Base-by-base conservation (phyloP, 2,329 filamentous ascomycete species). In the Cladosporium sphaerospermum region DNA sequence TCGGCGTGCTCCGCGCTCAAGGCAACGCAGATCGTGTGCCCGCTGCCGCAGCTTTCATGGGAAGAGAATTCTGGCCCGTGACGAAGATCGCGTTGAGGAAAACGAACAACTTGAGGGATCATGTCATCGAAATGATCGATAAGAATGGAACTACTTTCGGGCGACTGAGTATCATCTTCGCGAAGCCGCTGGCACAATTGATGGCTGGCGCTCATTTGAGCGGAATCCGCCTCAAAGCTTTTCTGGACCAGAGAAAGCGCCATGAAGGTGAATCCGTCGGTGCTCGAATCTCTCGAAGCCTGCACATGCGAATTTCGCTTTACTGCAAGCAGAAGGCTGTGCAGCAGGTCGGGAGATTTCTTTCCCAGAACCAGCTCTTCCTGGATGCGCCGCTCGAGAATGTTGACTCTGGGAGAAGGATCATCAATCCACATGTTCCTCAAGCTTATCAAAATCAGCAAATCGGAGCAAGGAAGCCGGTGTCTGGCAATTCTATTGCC, bases 351-450 rank as follows among this genome's bases (percentile, higher is more conserved):
- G 91, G 89, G 2, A 79, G 73, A 49, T 80, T 82, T 54, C 76
- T 96, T 1, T 78, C 78, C 2, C 82, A 82, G 58, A 79, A 79
- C 57, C 80, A 84, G 55, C 70, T 93, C 16, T 84, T 80, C 70
- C 75, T 97, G 9, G 82, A 16, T 36, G 80, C 76, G 47, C 90
- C 82, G 37, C 78, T 81, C 47, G 78, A 87, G 7, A 83, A 89
- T 53, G 77, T 78, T 52, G 51, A 53, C 11, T 46, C 19, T 13
- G 86, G 85, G 9, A 80, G 86, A 50, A 80, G 83, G 44, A 80
- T 93, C 13, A 79, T 82, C 67, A 95, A 96, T 59, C 91, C 92
- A 0, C 88, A 95, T 65, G 75, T 70, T 3, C 72, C 65, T 71
- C 74, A 61, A 73, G 75, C 63, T 9, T 59, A 57, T 40, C 56